Evolutionary conservation across 179 eudicot genomes (phyloP).

Genomic region (Beta macrorhiza): DNA sequence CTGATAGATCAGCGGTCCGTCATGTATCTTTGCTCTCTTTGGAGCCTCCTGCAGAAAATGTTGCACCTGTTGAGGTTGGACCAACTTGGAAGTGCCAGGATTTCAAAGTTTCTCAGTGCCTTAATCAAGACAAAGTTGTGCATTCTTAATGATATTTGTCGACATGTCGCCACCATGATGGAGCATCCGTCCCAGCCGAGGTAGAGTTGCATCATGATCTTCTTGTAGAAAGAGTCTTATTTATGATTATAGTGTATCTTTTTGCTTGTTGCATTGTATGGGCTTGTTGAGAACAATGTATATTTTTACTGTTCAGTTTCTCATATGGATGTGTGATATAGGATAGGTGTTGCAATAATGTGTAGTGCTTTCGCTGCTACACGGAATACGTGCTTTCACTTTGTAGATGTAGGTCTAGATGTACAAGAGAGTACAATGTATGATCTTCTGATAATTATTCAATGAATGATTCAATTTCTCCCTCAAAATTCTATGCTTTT

Average conservation of each 20-base stretch:
- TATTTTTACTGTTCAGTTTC: slow-evolving; percentile 33
- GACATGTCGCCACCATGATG: slow-evolving; percentile 29
- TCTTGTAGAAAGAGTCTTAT: slow-evolving; percentile 35
- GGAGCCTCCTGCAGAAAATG: slow-evolving; percentile 34
- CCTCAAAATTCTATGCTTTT: background rate
- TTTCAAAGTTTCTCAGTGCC: slow-evolving; percentile 58
- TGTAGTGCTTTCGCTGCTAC: slow-evolving; percentile 12
- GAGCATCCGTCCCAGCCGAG: slow-evolving; percentile 40
- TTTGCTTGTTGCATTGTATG: slow-evolving; percentile 41
- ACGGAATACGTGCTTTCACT: background rate
- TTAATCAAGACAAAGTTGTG: slow-evolving; percentile 62
- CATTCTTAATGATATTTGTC: slow-evolving; percentile 45
- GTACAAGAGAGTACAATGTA: slow-evolving; percentile 16
- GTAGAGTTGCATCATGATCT: slow-evolving; percentile 38
- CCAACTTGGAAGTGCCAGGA: slow-evolving; percentile 73
- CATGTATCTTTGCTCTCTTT: slow-evolving; percentile 37
- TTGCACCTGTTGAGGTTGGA: slow-evolving; percentile 38
- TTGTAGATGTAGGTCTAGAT: slow-evolving; percentile 19
- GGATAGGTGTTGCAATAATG: slow-evolving; percentile 6
- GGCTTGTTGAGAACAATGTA: slow-evolving; percentile 38
- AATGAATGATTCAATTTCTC: slow-evolving; percentile 12
- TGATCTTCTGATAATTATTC: slow-evolving; percentile 16
- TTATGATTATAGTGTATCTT: slow-evolving; percentile 18
- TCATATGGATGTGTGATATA: slow-evolving; percentile 17
- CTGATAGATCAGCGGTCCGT: slow-evolving; percentile 29